These are phyloP conservation scores for Metschnikowia cubensis DNA, from an alignment of 805 yeast species.

Conservation along the genomic window DNA sequence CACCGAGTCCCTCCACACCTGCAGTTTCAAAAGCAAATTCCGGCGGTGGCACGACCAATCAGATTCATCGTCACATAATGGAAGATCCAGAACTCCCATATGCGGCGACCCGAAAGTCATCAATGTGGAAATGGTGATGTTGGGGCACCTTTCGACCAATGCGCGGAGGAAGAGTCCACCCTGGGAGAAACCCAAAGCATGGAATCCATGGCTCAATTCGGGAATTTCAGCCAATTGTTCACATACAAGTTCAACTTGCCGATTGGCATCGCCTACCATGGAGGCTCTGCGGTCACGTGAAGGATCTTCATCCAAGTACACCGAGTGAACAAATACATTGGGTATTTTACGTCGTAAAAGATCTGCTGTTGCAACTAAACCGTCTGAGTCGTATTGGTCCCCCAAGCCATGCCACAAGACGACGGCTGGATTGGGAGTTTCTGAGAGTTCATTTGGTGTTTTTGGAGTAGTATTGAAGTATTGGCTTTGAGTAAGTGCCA, in stretches of 20 bases:
- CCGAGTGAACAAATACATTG: slow-evolving; percentile 48
- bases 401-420: slow-evolving; percentile 88
- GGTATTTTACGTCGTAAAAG: slow-evolving; percentile 46
- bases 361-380: slow-evolving; percentile 47
- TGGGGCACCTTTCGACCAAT: slow-evolving; percentile 54
- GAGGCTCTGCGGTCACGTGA: slow-evolving; percentile 51
- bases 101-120: slow-evolving; percentile 83
- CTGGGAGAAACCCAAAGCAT: slow-evolving; percentile 77
- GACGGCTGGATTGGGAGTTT: slow-evolving; percentile 31
- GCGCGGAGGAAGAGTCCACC: slow-evolving; percentile 80
- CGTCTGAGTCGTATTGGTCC: slow-evolving; percentile 61
- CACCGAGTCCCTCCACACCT: slow-evolving; percentile 54
- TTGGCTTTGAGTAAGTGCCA: neutral
- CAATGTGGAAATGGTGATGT: slow-evolving; percentile 41
- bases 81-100: slow-evolving; percentile 67
- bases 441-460: neutral
- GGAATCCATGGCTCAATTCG: slow-evolving; percentile 53
- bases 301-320: slow-evolving; percentile 48
- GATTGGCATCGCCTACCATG: slow-evolving; percentile 55
- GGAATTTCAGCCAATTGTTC: slow-evolving; percentile 44
- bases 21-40: slow-evolving; percentile 52
- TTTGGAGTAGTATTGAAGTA: neutral
- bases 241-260: slow-evolving; percentile 54
- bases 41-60: slow-evolving; percentile 60
- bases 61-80: slow-evolving; percentile 44